phyloP scores from a whole-genome alignment of 495 filamentous ascomycete genomes.

The Talaromyces stipitatus region DNA sequence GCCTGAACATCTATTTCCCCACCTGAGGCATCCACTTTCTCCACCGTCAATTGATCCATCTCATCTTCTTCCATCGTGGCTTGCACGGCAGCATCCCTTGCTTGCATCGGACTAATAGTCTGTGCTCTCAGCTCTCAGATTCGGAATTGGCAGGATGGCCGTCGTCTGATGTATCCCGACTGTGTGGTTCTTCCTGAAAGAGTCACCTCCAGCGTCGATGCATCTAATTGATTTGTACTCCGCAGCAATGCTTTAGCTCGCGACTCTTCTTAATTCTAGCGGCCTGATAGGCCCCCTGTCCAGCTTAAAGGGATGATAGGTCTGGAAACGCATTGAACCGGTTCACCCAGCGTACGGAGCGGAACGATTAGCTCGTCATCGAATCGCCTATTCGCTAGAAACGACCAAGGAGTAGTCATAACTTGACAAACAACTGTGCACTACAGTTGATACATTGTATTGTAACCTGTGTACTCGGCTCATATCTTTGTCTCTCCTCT shows the following conservation, averaged over 20 bases:
- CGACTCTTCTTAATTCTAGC: no score
- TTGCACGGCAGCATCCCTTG: neutral
- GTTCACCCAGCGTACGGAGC: neutral
- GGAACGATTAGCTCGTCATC: neutral
- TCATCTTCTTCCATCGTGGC: neutral
- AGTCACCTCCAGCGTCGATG: neutral
- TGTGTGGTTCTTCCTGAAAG: neutral
- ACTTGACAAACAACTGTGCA: no score
- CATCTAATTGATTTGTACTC: neutral
- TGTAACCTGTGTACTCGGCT: neutral
- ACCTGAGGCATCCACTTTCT: neutral
- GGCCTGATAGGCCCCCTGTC: neutral
- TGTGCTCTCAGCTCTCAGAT: neutral
- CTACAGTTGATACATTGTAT: neutral
- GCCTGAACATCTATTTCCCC: neutral
- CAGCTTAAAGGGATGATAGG: neutral
- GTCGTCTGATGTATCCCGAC: neutral
- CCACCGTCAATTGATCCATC: neutral
- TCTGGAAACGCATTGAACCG: neutral
- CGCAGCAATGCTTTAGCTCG: neutral
- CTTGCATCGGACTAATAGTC: neutral
- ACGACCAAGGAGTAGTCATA: no score
- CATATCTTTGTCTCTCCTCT: neutral
- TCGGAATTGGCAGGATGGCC: neutral
- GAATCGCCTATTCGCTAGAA: neutral